A percentile compares a stretch with the other conserved stretches of the same genome.
Conservation (phyloP, 768 basidiomycete species). For the Hemileccinum rubropunctum region DNA sequence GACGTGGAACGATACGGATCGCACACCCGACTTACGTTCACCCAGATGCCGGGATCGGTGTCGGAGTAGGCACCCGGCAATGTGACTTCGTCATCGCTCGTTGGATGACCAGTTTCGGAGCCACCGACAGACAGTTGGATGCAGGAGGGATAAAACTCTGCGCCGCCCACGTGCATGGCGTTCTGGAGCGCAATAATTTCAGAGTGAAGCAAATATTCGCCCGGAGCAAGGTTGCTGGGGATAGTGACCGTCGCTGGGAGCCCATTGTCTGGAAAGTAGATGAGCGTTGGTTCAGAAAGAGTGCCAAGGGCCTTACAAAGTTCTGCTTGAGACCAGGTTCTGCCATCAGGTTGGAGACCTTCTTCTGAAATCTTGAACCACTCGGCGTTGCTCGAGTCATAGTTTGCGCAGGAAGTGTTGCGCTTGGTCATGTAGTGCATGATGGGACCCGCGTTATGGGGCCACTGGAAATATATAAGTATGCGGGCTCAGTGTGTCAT, state of each 20-base stretch:
- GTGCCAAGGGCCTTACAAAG: constrained; percentile 37
- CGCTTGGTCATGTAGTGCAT: constrained; percentile 73
- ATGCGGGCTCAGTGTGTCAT: neutral
- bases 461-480: constrained; percentile 34
- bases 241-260: constrained; percentile 38
- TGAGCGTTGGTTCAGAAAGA: neutral
- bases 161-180: constrained; percentile 50
- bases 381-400: constrained; percentile 51
- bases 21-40: constrained; percentile 31
- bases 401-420: constrained; percentile 51
- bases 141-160: constrained; percentile 36
- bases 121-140: constrained; percentile 27
- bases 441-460: constrained; percentile 61
- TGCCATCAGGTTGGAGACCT: constrained; percentile 38
- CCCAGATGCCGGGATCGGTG: constrained; percentile 64
- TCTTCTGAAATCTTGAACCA: constrained; percentile 76
- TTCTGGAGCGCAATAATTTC: constrained; percentile 77
- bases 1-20: neutral
- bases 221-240: constrained; percentile 53
- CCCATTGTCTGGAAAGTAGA: constrained; percentile 33
- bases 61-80: constrained; percentile 73
- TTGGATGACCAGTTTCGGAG: constrained; percentile 21
- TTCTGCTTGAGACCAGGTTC: constrained; percentile 48
- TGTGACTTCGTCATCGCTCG: constrained; percentile 41
- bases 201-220: constrained; percentile 72